phyloP scores from a whole-genome alignment of 805 yeast species.

The Nakazawaea wickerhamii region DNA sequence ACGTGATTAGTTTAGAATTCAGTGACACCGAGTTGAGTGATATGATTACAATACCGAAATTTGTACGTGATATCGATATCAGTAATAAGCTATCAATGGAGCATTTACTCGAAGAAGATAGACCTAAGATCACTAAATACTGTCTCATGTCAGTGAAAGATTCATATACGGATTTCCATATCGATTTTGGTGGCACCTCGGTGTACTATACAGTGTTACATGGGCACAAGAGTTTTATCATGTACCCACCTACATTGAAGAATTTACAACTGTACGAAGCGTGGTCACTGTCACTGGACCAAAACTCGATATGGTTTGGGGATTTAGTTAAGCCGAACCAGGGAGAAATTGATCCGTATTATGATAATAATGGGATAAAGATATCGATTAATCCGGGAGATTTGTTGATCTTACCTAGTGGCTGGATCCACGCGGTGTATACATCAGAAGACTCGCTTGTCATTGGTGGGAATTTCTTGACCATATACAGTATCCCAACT shows the following conservation, averaged over 20 bases:
- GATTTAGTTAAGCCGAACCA: conserved; percentile 30
- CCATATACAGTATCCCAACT: conserved; percentile 53
- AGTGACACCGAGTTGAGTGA: conserved; percentile 48
- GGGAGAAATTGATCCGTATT: conserved; percentile 15
- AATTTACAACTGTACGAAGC: conserved; percentile 57
- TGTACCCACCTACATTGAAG: conserved; percentile 68
- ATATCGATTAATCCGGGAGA: conserved; percentile 51
- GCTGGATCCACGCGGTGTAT: conserved; percentile 89
- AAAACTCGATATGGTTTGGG: conserved; percentile 60
- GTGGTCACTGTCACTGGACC: conserved; percentile 70
- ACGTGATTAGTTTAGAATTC: conserved; percentile 79
- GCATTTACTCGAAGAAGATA: conserved; percentile 13
- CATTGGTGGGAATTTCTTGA: conserved; percentile 84
- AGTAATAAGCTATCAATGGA: conserved; percentile 45
- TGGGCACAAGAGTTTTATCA: conserved; percentile 71
- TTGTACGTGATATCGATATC: conserved; percentile 62
- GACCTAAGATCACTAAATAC: conserved; percentile 68
- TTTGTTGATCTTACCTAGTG: conserved; percentile 77
- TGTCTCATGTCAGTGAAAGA: conserved; percentile 80
- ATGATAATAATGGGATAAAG: conserved; percentile 31
- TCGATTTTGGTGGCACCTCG: conserved; percentile 90
- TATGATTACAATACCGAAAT: conserved; percentile 53
- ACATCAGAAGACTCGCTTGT: conserved; percentile 79
- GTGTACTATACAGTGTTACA: conserved; percentile 78
- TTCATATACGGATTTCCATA: conserved; percentile 84